Conservation (phyloP, 2,329 filamentous ascomycete species). For the Fusarium sulawesiense region DNA sequence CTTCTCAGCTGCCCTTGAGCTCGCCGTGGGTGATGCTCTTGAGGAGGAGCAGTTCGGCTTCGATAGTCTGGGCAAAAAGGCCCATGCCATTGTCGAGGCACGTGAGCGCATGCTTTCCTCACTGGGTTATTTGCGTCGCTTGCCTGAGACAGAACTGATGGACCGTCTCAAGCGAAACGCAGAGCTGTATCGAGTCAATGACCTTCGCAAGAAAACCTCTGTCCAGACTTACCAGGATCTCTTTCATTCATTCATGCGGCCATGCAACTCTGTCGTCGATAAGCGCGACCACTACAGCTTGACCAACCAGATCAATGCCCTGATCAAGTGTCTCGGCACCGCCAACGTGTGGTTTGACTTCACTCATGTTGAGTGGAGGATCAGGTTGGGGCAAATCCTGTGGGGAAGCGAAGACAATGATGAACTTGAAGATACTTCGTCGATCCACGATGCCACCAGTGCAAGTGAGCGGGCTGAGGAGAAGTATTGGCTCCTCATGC, state of each 20-base stretch:
- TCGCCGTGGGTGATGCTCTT: slow-evolving; percentile 72
- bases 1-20: slow-evolving; percentile 74
- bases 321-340: slow-evolving; percentile 73
- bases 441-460: slow-evolving; percentile 61
- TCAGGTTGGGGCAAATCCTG: slow-evolving; percentile 76
- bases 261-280: slow-evolving; percentile 66
- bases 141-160: slow-evolving; percentile 68
- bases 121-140: slow-evolving; percentile 64
- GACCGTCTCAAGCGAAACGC: slow-evolving; percentile 69
- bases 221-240: slow-evolving; percentile 72
- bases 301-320: slow-evolving; percentile 75
- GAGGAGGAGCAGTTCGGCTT: slow-evolving; percentile 72
- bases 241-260: slow-evolving; percentile 69
- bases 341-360: slow-evolving; percentile 81
- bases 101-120: slow-evolving; percentile 67
- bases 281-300: slow-evolving; percentile 70
- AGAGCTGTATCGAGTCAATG: slow-evolving; percentile 65
- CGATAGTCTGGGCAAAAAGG: slow-evolving; percentile 65
- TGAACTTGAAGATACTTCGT: slow-evolving; percentile 64
- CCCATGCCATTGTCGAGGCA: slow-evolving; percentile 66
- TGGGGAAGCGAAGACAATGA: slow-evolving; percentile 70
- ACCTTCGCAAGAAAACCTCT: slow-evolving; percentile 62
- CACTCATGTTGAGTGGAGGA: slow-evolving; percentile 78
- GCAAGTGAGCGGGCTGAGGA: slow-evolving; percentile 67
- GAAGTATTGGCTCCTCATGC: slow-evolving; percentile 74